These are phyloP conservation scores for Beauveria asiatica DNA, from an alignment of 2,329 filamentous ascomycete species.

Conservation along the genomic window DNA sequence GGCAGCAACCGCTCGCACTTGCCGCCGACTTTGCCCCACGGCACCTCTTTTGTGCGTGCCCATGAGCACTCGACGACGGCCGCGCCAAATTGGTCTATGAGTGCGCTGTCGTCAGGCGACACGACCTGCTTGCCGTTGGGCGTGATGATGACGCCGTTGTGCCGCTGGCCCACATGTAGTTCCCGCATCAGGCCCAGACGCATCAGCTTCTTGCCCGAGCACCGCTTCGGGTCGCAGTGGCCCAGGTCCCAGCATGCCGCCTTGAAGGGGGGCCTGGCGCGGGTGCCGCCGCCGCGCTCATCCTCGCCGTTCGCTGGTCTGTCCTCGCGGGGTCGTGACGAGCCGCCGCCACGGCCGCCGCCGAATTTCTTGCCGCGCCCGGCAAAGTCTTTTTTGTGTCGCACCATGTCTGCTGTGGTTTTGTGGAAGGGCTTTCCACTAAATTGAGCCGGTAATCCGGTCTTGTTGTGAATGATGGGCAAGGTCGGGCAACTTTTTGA, in stretches of 20 bases:
- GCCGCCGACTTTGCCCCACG: constrained; percentile 84
- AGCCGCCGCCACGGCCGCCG: constrained; percentile 47
- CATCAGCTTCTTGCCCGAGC: constrained; percentile 92
- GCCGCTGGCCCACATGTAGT: constrained; percentile 83
- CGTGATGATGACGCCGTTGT: constrained; percentile 85
- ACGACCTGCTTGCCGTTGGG: constrained; percentile 85
- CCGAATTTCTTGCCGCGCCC: constrained; percentile 66
- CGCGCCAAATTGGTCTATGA: constrained; percentile 82
- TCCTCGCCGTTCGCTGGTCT: constrained; percentile 28
- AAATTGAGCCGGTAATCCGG: too few species aligned
- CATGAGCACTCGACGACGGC: constrained; percentile 97
- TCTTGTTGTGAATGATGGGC: not conserved
- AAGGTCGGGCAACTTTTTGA: not conserved
- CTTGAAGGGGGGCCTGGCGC: constrained; percentile 57
- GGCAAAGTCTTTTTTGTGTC: constrained; percentile 83
- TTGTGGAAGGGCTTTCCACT: too few species aligned
- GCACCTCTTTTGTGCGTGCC: constrained; percentile 86
- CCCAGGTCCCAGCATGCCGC: constrained; percentile 97
- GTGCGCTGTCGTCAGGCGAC: constrained; percentile 70
- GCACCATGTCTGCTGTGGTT: constrained; percentile 57
- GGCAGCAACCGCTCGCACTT: constrained; percentile 86
- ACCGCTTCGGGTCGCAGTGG: constrained; percentile 94
- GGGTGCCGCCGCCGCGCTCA: constrained; percentile 12
- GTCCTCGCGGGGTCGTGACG: constrained; percentile 42
- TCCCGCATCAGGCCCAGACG: constrained; percentile 88